Evolutionary conservation across 2,329 filamentous ascomycete genomes (phyloP), one percentile per base, ranked within the genome.

Genomic region (Neonectria punicea): DNA sequence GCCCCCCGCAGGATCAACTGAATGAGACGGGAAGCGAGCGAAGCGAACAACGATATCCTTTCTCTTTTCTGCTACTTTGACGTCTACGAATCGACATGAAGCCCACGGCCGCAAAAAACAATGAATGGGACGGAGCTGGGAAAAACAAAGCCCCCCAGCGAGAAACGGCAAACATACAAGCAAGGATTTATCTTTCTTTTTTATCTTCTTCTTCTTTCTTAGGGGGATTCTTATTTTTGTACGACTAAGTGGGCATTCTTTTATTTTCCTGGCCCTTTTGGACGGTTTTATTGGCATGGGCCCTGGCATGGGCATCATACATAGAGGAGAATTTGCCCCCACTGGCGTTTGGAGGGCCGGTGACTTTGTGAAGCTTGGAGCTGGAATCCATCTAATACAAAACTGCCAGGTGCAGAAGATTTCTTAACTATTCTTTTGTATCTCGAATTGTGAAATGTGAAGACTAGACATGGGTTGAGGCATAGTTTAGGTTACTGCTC

Each of bases 341-440:
- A 22, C 56, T 32, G 51, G 51, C 53, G 51, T 53, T 64, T 49
- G 32, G 14, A 28, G 58, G 22, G 51, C 36, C 44, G 22, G 25
- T 25, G 32, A 18, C 18, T 64, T 30, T 58, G 59, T 53, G 57
- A 55, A 32, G 25, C 22, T 71, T 55, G 68, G 68, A 68, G 66
- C 72, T 74, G 72, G 69, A 64, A 65, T 68, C 69, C 67, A 67
- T 70, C 32, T 63, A 68, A 70, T 69, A 58, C 53, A 65, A 53
- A 55, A 64, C 72, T 74, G 72, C 72, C 72, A 66, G 72, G 72
- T 58, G 72, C 72, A 74, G 72, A 70, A 46, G n/a, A 65, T 50
- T 64, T 64, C 63, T 53, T 47, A 61, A 53, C 61, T 25, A 60
- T 59, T 53, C 49, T 58, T 54, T 51, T 55, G 65, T 1, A 16